phyloP scores from a whole-genome alignment of 139 green algal species.

The Chlorella sp. region DNA sequence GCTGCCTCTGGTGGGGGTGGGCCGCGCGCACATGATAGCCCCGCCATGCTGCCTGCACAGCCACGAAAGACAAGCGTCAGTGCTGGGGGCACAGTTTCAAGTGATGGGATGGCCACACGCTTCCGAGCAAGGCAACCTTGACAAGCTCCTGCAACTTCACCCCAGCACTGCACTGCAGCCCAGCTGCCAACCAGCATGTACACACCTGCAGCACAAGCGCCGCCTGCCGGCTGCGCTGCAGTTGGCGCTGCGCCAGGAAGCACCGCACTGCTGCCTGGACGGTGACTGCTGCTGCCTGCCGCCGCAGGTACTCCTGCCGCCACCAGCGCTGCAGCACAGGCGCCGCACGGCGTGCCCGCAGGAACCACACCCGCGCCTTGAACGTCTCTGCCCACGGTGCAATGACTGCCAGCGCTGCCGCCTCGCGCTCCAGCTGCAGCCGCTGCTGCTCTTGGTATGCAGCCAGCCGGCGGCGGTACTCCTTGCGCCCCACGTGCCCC shows the following conservation, averaged over 20 bases:
- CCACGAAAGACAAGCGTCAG: not conserved
- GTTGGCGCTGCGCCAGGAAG: constrained; percentile 17
- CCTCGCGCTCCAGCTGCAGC: constrained; percentile 13
- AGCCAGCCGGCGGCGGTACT: not conserved
- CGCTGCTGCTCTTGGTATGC: constrained; percentile 20
- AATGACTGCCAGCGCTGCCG: constrained; percentile 49
- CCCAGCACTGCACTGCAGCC: not conserved
- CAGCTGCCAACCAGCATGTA: not conserved
- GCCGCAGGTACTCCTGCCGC: not conserved
- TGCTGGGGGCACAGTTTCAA: not conserved
- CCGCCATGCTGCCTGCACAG: constrained; percentile 66
- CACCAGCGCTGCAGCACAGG: constrained; percentile 46
- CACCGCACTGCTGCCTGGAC: constrained; percentile 36
- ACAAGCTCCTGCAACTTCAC: not conserved
- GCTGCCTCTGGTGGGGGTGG: constrained; percentile 3
- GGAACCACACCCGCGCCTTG: constrained; percentile 37
- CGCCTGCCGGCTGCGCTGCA: not conserved
- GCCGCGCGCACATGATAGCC: constrained; percentile 49
- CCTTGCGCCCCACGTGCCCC: constrained; percentile 5
- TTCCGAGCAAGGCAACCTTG: too few species aligned
- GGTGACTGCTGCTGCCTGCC: constrained; percentile 20
- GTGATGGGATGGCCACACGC: not conserved
- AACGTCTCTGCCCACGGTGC: constrained; percentile 46
- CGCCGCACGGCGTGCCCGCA: constrained; percentile 30
- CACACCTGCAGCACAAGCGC: constrained; percentile 25